Evolutionary conservation across 257 asterid species (phyloP).

Genomic region (Cinchona pubescens): DNA sequence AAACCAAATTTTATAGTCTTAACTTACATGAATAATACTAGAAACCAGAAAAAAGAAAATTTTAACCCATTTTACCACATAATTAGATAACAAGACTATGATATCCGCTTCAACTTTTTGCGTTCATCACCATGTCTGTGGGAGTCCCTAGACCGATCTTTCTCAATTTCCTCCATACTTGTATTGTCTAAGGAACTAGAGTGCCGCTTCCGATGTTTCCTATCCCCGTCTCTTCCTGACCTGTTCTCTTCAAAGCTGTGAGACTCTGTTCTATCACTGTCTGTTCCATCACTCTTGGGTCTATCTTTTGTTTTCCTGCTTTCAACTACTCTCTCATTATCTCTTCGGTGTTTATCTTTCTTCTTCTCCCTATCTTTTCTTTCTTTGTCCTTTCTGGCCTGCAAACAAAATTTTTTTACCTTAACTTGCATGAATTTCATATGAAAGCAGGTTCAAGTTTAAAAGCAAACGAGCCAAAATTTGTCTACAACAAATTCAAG

Average conservation of each 20-base stretch:
- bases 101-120: conserved; percentile 61
- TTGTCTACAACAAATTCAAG: neutral
- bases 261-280: conserved; percentile 49
- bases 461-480: too few species aligned
- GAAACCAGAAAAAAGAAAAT: neutral
- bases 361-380: conserved; percentile 51
- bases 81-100: neutral
- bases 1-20: neutral
- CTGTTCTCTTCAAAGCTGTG: conserved; percentile 52
- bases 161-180: conserved; percentile 48
- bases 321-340: conserved; percentile 41
- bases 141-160: conserved; percentile 48
- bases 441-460: neutral
- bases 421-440: neutral
- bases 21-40: neutral
- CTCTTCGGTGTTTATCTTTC: conserved; percentile 56
- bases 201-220: conserved; percentile 52
- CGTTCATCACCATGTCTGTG: conserved; percentile 48
- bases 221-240: conserved; percentile 56
- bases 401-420: conserved; percentile 16
- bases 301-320: conserved; percentile 54
- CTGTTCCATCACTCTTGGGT: conserved; percentile 44
- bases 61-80: neutral
- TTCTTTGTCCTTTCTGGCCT: conserved; percentile 76
- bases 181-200: conserved; percentile 35